Base-by-base conservation (phyloP, 352 stramenopile species). In the Globisporangium nunn region DNA sequence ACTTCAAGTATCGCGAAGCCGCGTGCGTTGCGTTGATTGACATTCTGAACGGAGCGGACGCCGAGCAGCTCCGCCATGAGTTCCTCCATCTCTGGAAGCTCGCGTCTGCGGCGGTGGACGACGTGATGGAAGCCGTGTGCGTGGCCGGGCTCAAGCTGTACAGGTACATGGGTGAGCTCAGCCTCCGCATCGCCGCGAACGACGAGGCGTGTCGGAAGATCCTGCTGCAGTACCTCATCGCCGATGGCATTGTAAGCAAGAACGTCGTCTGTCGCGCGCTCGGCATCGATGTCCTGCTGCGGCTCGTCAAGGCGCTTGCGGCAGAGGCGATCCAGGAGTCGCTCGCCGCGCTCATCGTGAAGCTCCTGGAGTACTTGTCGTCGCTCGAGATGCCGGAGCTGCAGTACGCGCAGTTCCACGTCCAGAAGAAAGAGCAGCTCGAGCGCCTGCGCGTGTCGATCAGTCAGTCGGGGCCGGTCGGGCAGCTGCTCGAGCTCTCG, bases 381-480 rank as follows among this genome's bases (percentile, higher is more conserved):
- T 93, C 83, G 1, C 44, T 93, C 5, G 83, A 93, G 58, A 85
- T 93, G 77, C 81, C 83, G 0, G 78, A 89, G 57, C 66, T 93
- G 0, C 83, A 93, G 62, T 93, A 93, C 52, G 83, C 83, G 4
- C 83, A 93, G 62, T 93, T 93, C 53, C 83, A 93, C 44, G 83
- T 93, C 35, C 67, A 90, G 54, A 87, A 93, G 63, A 93, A 93
- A 59, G 78, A 88, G 33, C 72, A 93, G 52, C 63, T 93, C 15
- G 83, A 93, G 54, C 75, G 81, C 6, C 55, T 91, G n/a, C 78
- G 83, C 50, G 75, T 93, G 7, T 87, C 75, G 5, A 71, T 93
- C 23, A 93, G 83, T 41, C 78, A 91, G 50, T 67, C 78, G 12
- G 80, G 81, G 33, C 83, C 83, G 31, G 81, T 93, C 11, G 83